These are phyloP conservation scores for Coriolopsis trogii DNA, from an alignment of 1,284 basidiomycete species.

Conservation along the genomic window DNA sequence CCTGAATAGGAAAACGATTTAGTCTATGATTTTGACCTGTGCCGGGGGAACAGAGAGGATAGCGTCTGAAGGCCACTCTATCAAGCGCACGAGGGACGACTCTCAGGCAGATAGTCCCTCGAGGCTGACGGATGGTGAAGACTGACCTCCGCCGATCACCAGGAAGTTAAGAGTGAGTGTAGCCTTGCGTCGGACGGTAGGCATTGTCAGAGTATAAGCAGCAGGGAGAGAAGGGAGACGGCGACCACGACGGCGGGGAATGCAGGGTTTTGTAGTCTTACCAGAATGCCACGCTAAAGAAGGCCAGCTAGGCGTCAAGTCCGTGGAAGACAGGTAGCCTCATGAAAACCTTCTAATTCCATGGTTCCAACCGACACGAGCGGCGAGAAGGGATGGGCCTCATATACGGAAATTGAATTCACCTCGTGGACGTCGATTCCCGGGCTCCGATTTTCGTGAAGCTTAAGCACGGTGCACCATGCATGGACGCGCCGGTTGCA, in stretches of 20 bases:
- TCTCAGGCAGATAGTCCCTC: background rate
- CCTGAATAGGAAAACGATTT: no score
- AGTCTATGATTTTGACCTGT: no score
- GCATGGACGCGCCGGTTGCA: conserved; percentile 1
- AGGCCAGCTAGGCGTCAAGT: conserved; percentile 5
- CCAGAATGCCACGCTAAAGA: conserved; percentile 3
- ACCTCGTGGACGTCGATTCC: background rate
- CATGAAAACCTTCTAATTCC: conserved; percentile 5
- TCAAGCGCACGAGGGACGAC: no score
- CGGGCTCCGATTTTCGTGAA: background rate
- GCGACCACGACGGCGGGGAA: conserved; percentile 1
- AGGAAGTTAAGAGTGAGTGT: conserved; percentile 25
- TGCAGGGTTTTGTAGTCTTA: conserved; percentile 5
- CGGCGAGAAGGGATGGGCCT: conserved; percentile 2
- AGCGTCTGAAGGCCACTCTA: no score
- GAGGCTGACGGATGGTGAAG: background rate
- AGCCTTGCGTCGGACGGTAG: conserved; percentile 14
- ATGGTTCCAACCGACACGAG: conserved; percentile 1
- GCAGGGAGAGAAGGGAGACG: conserved; percentile 2
- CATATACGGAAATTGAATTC: conserved; percentile 7
- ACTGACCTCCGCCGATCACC: conserved; percentile 29
- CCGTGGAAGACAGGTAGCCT: background rate
- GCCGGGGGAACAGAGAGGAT: no score
- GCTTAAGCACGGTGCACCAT: background rate
- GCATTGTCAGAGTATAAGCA: conserved; percentile 16